These are phyloP conservation scores for Xylariaceae sp. DNA, from an alignment of 2,329 filamentous ascomycete genomes.

Conservation along the genomic window DNA sequence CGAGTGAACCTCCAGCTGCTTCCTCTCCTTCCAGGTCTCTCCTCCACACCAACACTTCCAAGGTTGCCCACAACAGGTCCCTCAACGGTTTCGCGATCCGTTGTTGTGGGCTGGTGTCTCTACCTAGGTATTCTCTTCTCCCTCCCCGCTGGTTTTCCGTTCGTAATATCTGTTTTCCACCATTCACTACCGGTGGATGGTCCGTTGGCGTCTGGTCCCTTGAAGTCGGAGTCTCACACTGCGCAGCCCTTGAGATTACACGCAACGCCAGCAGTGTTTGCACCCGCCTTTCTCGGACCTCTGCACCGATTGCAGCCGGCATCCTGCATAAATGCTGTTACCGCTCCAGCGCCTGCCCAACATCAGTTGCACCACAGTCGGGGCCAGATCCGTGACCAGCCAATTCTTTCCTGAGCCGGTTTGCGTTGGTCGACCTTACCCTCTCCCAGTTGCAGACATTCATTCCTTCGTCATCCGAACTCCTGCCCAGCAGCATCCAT, in stretches of 20 bases:
- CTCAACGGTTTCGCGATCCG: slow-evolving; percentile 29
- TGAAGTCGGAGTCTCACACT: background rate
- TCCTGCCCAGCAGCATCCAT: slow-evolving; percentile 4
- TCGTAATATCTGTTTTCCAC: slow-evolving; percentile 20
- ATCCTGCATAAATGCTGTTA: slow-evolving; percentile 2
- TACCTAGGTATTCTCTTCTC: slow-evolving; percentile 15
- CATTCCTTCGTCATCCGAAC: slow-evolving; percentile 28
- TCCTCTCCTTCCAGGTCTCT: slow-evolving; percentile 14
- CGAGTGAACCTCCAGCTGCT: slow-evolving; percentile 2
- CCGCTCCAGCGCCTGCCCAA: slow-evolving; percentile 5
- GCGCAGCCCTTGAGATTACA: background rate
- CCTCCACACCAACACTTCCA: slow-evolving; percentile 20
- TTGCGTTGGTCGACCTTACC: slow-evolving; percentile 18
- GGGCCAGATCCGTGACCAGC: slow-evolving; percentile 4
- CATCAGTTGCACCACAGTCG: background rate
- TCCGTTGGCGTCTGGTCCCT: slow-evolving; percentile 11
- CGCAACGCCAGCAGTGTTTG: slow-evolving; percentile 10
- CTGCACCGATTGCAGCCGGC: slow-evolving; percentile 10
- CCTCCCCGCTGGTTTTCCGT: slow-evolving; percentile 23
- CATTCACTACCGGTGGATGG: slow-evolving; percentile 7
- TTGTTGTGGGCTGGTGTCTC: slow-evolving; percentile 23
- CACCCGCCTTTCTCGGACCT: background rate
- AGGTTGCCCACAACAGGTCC: slow-evolving; percentile 20
- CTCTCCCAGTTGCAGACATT: slow-evolving; percentile 32
- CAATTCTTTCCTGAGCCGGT: slow-evolving; percentile 17